These are phyloP conservation scores for Musa itinerans DNA, from an alignment of 176 grass and related monocot genomes.

Conservation along the genomic window DNA sequence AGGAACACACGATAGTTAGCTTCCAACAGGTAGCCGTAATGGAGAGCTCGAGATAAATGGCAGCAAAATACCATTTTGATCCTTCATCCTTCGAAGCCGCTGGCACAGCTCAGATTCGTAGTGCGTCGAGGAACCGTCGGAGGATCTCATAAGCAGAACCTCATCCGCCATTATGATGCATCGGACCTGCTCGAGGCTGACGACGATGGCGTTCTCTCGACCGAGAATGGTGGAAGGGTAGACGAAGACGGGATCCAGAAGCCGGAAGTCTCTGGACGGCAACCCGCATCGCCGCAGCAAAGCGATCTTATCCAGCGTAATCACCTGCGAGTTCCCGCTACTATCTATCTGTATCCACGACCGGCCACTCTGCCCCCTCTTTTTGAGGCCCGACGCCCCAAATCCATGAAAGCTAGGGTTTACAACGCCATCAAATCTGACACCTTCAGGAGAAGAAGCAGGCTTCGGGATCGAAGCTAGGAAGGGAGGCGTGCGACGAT, in stretches of 20 bases:
- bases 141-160: conserved; percentile 15
- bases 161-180: conserved; percentile 25
- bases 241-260: conserved; percentile 25
- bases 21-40: not conserved
- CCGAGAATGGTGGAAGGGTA: conserved; percentile 25
- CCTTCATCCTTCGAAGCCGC: conserved; percentile 3
- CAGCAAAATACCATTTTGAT: conserved; percentile 20
- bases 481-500: not conserved
- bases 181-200: conserved; percentile 22
- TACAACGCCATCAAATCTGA: conserved; percentile 1
- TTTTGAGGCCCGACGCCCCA: conserved; percentile 8
- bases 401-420: conserved; percentile 5
- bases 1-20: not conserved
- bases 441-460: conserved; percentile 9
- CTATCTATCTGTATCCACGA: conserved; percentile 21
- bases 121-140: conserved; percentile 1
- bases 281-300: conserved; percentile 14
- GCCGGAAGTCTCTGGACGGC: conserved; percentile 18
- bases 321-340: conserved; percentile 6
- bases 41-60: not conserved
- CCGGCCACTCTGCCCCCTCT: conserved; percentile 14
- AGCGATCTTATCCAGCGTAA: conserved; percentile 12
- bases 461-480: conserved; percentile 3
- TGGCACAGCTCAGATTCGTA: conserved; percentile 21
- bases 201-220: conserved; percentile 19